Conservation (phyloP, 1,284 basidiomycete species). For the Cerrena zonata region DNA sequence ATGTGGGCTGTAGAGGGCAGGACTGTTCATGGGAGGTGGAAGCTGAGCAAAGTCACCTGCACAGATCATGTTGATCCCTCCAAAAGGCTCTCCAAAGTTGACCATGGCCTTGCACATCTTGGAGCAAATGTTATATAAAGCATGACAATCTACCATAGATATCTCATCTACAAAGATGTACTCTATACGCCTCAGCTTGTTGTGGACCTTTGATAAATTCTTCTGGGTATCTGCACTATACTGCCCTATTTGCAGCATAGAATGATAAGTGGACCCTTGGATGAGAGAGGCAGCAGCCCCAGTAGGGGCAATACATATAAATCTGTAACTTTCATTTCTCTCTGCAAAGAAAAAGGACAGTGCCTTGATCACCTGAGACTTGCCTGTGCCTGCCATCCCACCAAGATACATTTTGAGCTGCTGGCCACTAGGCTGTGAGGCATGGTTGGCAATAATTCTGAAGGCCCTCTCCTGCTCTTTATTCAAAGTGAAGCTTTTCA, state of each 20-base stretch:
- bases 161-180: constrained; percentile 27
- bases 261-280: constrained; percentile 35
- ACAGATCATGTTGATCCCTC: constrained; percentile 9
- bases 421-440: constrained; percentile 8
- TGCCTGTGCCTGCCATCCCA: constrained; percentile 34
- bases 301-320: constrained; percentile 32
- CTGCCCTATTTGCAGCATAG: constrained; percentile 22
- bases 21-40: constrained; percentile 12
- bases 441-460: constrained; percentile 30
- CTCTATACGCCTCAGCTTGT: constrained; percentile 22
- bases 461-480: constrained; percentile 31
- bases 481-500: constrained; percentile 25
- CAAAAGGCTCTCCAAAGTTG: constrained; percentile 7
- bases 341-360: constrained; percentile 25
- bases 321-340: constrained; percentile 21
- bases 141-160: constrained; percentile 9
- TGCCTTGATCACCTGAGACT: constrained; percentile 37
- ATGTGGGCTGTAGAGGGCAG: no score
- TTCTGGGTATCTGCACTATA: not conserved
- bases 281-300: constrained; percentile 33
- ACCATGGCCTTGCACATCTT: constrained; percentile 1
- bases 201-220: constrained; percentile 8
- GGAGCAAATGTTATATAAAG: constrained; percentile 5
- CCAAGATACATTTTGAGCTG: constrained; percentile 15
- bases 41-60: constrained; percentile 14